A percentile compares a stretch with the other conserved stretches of the same genome.
Conservation (phyloP, 306 rosid species). For the Medicago lupulina region DNA sequence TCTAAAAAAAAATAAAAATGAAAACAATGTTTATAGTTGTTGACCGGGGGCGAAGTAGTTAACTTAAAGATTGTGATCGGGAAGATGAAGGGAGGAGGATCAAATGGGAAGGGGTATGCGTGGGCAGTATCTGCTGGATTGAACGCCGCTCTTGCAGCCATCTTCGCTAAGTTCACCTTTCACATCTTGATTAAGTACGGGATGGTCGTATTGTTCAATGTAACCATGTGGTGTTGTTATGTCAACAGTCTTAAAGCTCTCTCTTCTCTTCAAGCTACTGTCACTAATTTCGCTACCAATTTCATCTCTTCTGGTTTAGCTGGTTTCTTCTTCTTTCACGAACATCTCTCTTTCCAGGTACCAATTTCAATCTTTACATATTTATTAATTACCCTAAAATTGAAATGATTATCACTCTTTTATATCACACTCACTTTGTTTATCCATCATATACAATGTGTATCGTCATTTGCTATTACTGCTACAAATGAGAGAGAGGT, state of each 20-base stretch:
- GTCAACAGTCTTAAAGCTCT: conserved; percentile 87
- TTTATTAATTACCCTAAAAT: no score
- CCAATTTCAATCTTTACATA: background rate
- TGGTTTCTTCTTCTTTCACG: conserved; percentile 74
- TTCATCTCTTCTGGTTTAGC: conserved; percentile 86
- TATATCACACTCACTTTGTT: no score
- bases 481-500: no score
- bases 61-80: background rate
- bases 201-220: conserved; percentile 66
- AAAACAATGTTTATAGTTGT: no score
- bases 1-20: no score
- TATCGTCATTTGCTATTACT: no score
- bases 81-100: conserved; percentile 19
- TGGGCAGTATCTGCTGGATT: conserved; percentile 52
- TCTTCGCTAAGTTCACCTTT: conserved; percentile 38
- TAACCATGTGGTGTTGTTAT: conserved; percentile 85
- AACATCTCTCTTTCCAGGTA: conserved; percentile 74
- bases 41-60: no score
- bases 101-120: conserved; percentile 21
- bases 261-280: conserved; percentile 89
- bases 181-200: conserved; percentile 58
- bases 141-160: conserved; percentile 54
- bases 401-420: no score
- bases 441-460: no score
- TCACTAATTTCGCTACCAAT: conserved; percentile 87